These are phyloP conservation scores for Calonectria fujianensis DNA, from an alignment of 2,329 filamentous ascomycete genomes.

Conservation along the genomic window DNA sequence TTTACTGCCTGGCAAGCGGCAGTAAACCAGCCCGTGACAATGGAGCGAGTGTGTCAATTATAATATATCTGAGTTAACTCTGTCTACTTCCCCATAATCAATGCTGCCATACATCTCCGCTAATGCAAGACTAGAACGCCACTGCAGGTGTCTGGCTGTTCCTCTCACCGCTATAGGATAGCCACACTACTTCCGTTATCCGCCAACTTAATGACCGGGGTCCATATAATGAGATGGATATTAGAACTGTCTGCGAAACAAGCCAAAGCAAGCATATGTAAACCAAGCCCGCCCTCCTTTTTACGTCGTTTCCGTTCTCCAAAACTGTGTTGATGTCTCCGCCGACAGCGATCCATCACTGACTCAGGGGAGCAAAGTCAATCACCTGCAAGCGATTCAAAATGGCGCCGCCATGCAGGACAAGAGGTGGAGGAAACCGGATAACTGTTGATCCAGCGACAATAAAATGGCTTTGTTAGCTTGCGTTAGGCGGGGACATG, in stretches of 20 bases:
- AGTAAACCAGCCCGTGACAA: conserved; percentile 1
- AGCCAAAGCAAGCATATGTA: no score
- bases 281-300: no score
- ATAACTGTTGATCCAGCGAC: background rate
- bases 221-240: background rate
- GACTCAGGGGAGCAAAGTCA: background rate
- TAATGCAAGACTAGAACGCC: conserved; percentile 36
- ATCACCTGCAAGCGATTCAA: background rate
- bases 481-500: background rate
- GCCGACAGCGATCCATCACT: background rate
- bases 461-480: background rate
- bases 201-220: background rate
- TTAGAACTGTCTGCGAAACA: no score
- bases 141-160: conserved; percentile 28
- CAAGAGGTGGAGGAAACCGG: background rate
- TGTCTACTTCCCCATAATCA: conserved; percentile 19
- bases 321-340: background rate
- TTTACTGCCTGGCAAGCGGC: background rate
- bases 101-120: conserved; percentile 33
- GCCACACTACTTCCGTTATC: conserved; percentile 5
- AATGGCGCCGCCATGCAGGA: background rate
- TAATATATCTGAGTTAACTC: conserved; percentile 9
- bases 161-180: conserved; percentile 35
- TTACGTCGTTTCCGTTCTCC: background rate
- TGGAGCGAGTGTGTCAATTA: conserved; percentile 8